Conservation (phyloP, 805 yeast species). For the Helenozyma rhizophorensis region DNA sequence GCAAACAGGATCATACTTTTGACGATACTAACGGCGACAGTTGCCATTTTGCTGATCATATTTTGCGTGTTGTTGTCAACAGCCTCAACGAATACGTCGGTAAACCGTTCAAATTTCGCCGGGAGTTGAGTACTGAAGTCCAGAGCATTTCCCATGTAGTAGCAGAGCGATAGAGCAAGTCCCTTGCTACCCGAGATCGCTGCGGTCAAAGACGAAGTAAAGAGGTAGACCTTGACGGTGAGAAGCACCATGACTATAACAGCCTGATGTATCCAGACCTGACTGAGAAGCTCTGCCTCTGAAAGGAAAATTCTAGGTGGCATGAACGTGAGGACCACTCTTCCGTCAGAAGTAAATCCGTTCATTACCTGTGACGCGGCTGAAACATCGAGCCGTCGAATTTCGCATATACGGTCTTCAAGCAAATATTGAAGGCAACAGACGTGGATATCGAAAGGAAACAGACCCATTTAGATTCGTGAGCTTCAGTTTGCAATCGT, state of each 20-base stretch:
- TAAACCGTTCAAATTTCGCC: slow-evolving; percentile 48
- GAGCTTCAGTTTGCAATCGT: too few species aligned
- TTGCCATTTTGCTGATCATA: slow-evolving; percentile 53
- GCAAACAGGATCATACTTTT: slow-evolving; percentile 9
- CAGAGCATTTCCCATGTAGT: slow-evolving; percentile 34
- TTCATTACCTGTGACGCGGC: too few species aligned
- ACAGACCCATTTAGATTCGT: too few species aligned
- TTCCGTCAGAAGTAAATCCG: too few species aligned
- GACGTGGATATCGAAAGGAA: too few species aligned
- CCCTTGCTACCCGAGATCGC: slow-evolving; percentile 34
- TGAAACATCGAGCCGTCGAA: too few species aligned
- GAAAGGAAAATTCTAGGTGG: too few species aligned
- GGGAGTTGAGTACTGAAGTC: slow-evolving; percentile 44
- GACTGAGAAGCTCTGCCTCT: slow-evolving; percentile 19
- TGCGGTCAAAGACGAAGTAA: slow-evolving; percentile 43
- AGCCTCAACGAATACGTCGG: slow-evolving; percentile 48
- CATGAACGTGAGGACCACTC: too few species aligned
- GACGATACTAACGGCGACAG: slow-evolving; percentile 46
- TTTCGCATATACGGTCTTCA: too few species aligned
- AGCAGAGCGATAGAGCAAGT: slow-evolving; percentile 39
- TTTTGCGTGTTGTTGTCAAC: slow-evolving; percentile 46
- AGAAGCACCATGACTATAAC: slow-evolving; percentile 54
- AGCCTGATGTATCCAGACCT: slow-evolving; percentile 62
- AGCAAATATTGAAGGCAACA: too few species aligned
- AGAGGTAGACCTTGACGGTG: slow-evolving; percentile 56